These are phyloP conservation scores for Monilinia polystroma DNA, from an alignment of 2,329 filamentous ascomycete species.

Conservation along the genomic window DNA sequence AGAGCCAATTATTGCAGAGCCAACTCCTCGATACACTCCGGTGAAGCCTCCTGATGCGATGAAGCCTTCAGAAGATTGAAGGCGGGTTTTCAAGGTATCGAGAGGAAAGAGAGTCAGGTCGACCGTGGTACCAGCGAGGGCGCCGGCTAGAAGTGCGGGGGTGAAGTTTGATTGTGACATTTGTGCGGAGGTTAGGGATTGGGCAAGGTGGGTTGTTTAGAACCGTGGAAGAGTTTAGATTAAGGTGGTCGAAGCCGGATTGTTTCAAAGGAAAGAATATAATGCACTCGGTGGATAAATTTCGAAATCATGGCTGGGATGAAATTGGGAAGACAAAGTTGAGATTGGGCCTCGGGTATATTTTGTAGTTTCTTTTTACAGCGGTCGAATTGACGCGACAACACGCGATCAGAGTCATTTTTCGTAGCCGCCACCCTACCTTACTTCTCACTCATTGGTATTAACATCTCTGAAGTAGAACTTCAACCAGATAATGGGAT, in stretches of 20 bases:
- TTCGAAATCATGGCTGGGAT: constrained; percentile 10
- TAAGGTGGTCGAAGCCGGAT: constrained; percentile 19
- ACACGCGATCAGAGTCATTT: background rate
- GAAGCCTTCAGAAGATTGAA: constrained; percentile 79
- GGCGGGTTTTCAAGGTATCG: constrained; percentile 97
- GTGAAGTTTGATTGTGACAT: constrained; percentile 50
- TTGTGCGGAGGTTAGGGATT: constrained; percentile 27
- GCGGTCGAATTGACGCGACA: background rate
- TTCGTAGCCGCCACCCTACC: background rate
- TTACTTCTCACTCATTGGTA: background rate
- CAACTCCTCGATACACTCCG: constrained; percentile 91
- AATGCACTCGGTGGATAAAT: background rate
- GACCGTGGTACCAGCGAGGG: constrained; percentile 89
- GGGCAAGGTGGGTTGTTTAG: constrained; percentile 1
- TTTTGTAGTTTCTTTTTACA: constrained; percentile 16
- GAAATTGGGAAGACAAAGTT: constrained; percentile 21
- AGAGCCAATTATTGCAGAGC: constrained; percentile 83
- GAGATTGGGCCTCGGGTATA: constrained; percentile 22
- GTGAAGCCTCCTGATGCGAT: constrained; percentile 81
- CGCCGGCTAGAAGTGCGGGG: constrained; percentile 73
- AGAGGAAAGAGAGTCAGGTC: constrained; percentile 96
- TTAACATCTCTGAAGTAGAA: background rate
- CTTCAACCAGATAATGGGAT: constrained; percentile 9
- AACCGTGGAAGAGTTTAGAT: background rate
- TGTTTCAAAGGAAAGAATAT: constrained; percentile 2